Base-by-base conservation (phyloP, 495 filamentous ascomycete species). In the Hypoxylon fuscum region DNA sequence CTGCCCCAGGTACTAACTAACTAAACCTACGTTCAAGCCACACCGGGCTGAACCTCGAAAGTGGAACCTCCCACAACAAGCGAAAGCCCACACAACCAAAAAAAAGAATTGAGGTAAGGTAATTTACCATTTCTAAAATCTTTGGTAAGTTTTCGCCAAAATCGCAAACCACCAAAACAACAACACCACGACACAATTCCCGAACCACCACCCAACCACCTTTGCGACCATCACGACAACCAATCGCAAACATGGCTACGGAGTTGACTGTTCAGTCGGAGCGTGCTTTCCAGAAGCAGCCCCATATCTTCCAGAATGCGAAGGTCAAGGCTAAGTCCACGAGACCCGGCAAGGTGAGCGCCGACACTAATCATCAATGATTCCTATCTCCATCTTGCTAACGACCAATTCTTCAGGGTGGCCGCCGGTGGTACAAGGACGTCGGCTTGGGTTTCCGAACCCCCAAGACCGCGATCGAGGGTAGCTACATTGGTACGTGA, bases 371-470 rank as follows among this genome's bases (percentile, higher is more conserved):
- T 10, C 31, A 44, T 37, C 14, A 18, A 1, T 8, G 18, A 52
- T n/a, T n/a, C n/a, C n/a, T n/a, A n/a, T n/a, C n/a, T 12, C 5
- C 25, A 9, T 23, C 21, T 10, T 46, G 10, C 55, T 60, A 20
- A 59, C 4, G 0, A n/a, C 20, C 23, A 15, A 29, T 43, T 61
- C 46, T 53, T n/a, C 22, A 64, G 62, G 74, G 74, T 68, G 90
- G 90, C 68, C 88, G 93, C 73, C 88, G 95, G 92, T 99, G 93
- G 93, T 98, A 93, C 81, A 99, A 99, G 90, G 96, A 99, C 74
- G 91, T 99, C 75, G 95, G 95, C 76, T 83, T 99, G 78, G 95
- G 95, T 69, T 98, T 99, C 88, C 88, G 90, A 80, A 98, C 96
- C 76, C 95, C 95, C 75, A 93, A 91, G 87, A 90, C 85, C 70